These are phyloP conservation scores for Cystobasidium pallidum DNA, from an alignment of 1,284 basidiomycete species.

Conservation along the genomic window DNA sequence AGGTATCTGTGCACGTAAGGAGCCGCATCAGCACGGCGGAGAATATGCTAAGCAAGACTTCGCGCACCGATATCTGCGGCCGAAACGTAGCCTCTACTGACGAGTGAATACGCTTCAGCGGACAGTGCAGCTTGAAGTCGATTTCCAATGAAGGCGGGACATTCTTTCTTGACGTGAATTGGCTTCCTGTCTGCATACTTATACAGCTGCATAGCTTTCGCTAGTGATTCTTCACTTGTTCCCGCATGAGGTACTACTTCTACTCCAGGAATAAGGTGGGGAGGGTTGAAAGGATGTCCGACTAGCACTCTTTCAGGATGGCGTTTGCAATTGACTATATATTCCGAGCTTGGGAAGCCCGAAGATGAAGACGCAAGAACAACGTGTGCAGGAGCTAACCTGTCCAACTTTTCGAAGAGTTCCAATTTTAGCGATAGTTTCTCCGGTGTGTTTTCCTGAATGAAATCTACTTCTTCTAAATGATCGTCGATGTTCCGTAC, in stretches of 20 bases:
- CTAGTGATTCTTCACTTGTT: constrained; percentile 14
- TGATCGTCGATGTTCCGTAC: constrained; percentile 3
- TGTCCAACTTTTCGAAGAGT: constrained; percentile 23
- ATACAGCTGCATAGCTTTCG: constrained; percentile 28
- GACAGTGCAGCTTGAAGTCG: constrained; percentile 43
- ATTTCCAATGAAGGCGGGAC: constrained; percentile 41
- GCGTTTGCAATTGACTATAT: constrained; percentile 6
- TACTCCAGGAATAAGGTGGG: constrained; percentile 43
- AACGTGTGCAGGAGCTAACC: constrained; percentile 4
- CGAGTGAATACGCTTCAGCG: constrained; percentile 41
- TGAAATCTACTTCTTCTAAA: constrained; percentile 37
- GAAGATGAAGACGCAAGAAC: constrained; percentile 35
- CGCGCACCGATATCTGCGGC: constrained; percentile 41
- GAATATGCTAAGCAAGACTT: neutral
- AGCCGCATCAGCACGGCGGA: neutral
- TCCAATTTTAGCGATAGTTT: constrained; percentile 17
- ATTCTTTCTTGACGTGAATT: constrained; percentile 29
- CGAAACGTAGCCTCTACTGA: constrained; percentile 38
- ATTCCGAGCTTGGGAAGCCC: constrained; percentile 29
- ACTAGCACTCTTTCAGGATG: constrained; percentile 22
- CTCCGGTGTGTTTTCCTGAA: constrained; percentile 45
- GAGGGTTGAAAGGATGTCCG: constrained; percentile 46
- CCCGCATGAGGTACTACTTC: constrained; percentile 41
- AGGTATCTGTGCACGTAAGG: constrained; percentile 12
- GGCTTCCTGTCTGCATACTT: constrained; percentile 35